Percentiles rank a stretch among this genome's conserved stretches.
Evolutionary conservation across 345 rosid genomes (phyloP).

Genomic region (Melaleuca alternifolia): DNA sequence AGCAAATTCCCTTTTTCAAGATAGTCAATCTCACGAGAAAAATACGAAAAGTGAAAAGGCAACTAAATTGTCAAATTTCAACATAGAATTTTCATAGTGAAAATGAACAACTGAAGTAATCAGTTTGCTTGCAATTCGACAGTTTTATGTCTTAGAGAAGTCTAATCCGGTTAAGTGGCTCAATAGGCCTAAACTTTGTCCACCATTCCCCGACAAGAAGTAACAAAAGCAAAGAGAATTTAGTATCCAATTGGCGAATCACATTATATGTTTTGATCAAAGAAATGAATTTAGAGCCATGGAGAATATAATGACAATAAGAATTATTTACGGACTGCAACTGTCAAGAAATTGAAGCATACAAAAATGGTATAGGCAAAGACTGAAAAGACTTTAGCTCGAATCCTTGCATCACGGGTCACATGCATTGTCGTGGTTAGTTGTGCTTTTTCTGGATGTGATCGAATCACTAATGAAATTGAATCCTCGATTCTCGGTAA

Average conservation of each 20-base stretch:
- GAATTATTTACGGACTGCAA: too few relatives aligned
- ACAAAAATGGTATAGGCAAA: background rate
- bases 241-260: too few relatives aligned
- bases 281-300: background rate
- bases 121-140: too few relatives aligned
- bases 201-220: too few relatives aligned
- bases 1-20: too few relatives aligned
- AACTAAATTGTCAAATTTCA: background rate
- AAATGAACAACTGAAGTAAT: background rate
- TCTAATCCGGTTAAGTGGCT: fast-evolving
- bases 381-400: background rate
- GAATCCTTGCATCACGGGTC: background rate
- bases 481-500: too few relatives aligned
- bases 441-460: background rate
- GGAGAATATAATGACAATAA: background rate
- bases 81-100: too few relatives aligned
- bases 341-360: background rate
- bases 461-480: too few relatives aligned
- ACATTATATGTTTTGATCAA: too few relatives aligned
- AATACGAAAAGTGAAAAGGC: background rate
- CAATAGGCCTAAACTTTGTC: too few relatives aligned
- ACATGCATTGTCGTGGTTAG: background rate
- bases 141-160: background rate
- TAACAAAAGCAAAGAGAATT: fast-evolving
- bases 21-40: too few relatives aligned